Conservation (phyloP, 1,284 basidiomycete genomes). For the Coniferiporia sulphurascens region DNA sequence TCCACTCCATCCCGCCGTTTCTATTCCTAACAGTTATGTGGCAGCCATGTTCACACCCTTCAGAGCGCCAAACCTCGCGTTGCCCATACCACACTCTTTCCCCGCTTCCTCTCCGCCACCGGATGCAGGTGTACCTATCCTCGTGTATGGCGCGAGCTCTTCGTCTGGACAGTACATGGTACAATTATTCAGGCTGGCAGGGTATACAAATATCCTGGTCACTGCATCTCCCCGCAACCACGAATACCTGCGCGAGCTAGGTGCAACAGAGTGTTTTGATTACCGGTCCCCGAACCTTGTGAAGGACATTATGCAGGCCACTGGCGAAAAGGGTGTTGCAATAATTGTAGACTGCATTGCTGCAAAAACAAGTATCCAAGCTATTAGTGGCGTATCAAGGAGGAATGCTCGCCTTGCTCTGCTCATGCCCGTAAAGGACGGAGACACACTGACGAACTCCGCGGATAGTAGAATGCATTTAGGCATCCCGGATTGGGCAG, state of each 20-base stretch:
- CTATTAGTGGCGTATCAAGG: constrained; percentile 32
- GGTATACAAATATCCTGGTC: constrained; percentile 47
- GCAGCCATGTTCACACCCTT: constrained; percentile 46
- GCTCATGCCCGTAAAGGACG: constrained; percentile 45
- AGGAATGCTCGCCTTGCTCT: constrained; percentile 37
- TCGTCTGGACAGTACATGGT: constrained; percentile 50
- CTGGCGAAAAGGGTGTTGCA: constrained; percentile 33
- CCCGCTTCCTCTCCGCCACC: constrained; percentile 32
- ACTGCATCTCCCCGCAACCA: constrained; percentile 49
- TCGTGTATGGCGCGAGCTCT: constrained; percentile 53
- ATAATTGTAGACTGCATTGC: constrained; percentile 42
- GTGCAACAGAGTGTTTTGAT: constrained; percentile 47
- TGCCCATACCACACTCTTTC: constrained; percentile 37
- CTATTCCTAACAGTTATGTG: constrained; percentile 48
- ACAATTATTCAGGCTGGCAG: constrained; percentile 48
- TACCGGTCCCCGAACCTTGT: constrained; percentile 41
- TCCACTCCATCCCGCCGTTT: constrained; percentile 37
- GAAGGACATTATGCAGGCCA: constrained; percentile 35
- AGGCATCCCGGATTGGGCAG: constrained; percentile 28
- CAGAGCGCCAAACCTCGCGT: constrained; percentile 31
- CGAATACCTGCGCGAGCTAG: constrained; percentile 40
- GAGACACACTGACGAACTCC: constrained; percentile 31
- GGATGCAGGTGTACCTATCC: constrained; percentile 34
- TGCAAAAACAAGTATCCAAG: constrained; percentile 33
- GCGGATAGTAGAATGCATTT: constrained; percentile 29